phyloP scores from a whole-genome alignment of 2,329 filamentous ascomycete species.

The Chaetomiaceae sp. region DNA sequence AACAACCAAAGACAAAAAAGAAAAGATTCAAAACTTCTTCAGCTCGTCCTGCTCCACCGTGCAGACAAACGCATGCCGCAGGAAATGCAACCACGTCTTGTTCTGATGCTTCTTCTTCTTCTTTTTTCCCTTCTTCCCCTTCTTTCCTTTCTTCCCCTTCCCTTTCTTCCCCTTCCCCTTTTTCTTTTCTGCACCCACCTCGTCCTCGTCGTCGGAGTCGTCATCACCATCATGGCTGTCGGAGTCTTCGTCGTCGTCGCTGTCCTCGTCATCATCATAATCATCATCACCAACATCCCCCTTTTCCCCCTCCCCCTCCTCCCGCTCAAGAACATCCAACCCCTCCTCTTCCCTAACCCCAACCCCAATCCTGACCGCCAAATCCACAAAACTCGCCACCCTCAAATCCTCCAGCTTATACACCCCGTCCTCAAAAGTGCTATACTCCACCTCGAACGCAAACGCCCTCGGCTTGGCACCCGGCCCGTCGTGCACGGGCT shows the following conservation, averaged over 20 bases:
- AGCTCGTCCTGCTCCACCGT: slow-evolving; percentile 65
- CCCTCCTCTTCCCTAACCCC: slow-evolving; percentile 21
- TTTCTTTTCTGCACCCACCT: slow-evolving; percentile 35
- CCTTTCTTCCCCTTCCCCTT: slow-evolving; percentile 41
- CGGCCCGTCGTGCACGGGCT: slow-evolving; percentile 34
- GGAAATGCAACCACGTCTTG: slow-evolving; percentile 72
- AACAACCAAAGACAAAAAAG: background rate
- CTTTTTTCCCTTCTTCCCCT: slow-evolving; percentile 43
- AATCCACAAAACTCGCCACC: slow-evolving; percentile 70
- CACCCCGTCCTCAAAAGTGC: slow-evolving; percentile 68
- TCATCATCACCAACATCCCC: slow-evolving; percentile 29
- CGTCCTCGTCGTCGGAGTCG: slow-evolving; percentile 28
- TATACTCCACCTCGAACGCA: slow-evolving; percentile 77
- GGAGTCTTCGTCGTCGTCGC: slow-evolving; percentile 8
- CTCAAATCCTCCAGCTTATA: slow-evolving; percentile 81
- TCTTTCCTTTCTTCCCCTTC: slow-evolving; percentile 38
- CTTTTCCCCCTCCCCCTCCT: slow-evolving; percentile 25
- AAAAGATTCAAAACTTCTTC: slow-evolving; percentile 33
- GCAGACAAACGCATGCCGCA: slow-evolving; percentile 73
- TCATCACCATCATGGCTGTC: slow-evolving; percentile 15
- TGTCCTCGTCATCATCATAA: slow-evolving; percentile 24
- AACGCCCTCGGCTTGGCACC: slow-evolving; percentile 61
- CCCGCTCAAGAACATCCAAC: background rate
- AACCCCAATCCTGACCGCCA: slow-evolving; percentile 74
- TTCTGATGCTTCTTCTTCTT: slow-evolving; percentile 54